Evolutionary conservation across 1,139 yeast species (phyloP), one percentile per base, ranked within the genome.

Genomic region (Taphrina deformans): DNA sequence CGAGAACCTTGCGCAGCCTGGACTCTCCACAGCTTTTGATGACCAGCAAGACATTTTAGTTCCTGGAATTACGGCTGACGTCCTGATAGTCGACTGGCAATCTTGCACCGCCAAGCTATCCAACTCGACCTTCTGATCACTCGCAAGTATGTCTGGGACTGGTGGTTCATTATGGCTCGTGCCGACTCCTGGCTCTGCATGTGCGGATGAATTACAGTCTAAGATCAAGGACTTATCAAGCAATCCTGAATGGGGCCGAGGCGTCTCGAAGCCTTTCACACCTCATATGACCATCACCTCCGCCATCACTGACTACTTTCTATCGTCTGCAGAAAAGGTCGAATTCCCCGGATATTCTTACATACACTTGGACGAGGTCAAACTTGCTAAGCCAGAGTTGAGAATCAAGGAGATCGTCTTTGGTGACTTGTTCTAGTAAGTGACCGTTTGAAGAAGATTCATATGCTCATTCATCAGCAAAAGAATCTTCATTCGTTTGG

Each of bases 231-330:
- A 38, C n/a, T 45, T 59, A 14, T 16, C 63, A 2, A n/a, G 50
- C 23, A 16, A 35, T 24, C n/a, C 23, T 2, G 12, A 6, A 9
- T 59, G 63, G 63, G 63, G 56, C n/a, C 26, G 9, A 7, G 55
- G 50, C 2, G 63, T 59, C 10, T 14, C 63, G 23, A 10, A n/a
- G 21, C 48, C 56, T 16, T 59, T 59, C 23, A 31, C 46, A 5
- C 63, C 63, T 7, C 63, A 59, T n/a, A 59, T 59, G 63, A 59
- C 63, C 55, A 59, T 59, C 31, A 59, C 63, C 3, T 59, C 63
- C 14, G 29, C 41, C 21, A 52, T 59, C 50, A 24, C 55, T 14
- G 50, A 48, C 16, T 33, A 35, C 16, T 50, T 59, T 33, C 33
- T 59, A 29, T 24, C 48, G 7, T n/a, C 56, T 24, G 40, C 50